These are phyloP conservation scores for Trichoderma cornu-damae DNA, from an alignment of 2,329 filamentous ascomycete species.

Conservation along the genomic window DNA sequence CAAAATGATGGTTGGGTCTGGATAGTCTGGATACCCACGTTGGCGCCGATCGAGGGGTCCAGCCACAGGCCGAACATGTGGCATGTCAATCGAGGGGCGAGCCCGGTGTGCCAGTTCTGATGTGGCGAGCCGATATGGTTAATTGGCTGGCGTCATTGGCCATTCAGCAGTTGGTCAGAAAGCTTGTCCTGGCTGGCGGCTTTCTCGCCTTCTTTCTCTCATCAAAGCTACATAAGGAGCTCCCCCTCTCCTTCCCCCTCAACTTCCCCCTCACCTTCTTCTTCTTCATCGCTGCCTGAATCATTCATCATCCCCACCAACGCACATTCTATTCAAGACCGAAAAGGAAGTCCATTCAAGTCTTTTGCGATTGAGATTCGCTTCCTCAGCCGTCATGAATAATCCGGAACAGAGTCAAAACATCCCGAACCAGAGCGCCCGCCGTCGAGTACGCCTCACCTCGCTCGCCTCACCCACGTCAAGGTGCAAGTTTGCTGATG, in stretches of 20 bases:
- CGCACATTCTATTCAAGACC: background rate
- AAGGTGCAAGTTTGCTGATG: slow-evolving; percentile 6
- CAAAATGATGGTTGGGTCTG: background rate
- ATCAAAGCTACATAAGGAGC: slow-evolving; percentile 14
- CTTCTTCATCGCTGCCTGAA: background rate
- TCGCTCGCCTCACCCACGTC: background rate
- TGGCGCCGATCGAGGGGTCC: slow-evolving; percentile 18
- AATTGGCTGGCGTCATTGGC: slow-evolving; percentile 18
- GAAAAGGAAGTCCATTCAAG: background rate
- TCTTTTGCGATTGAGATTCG: background rate
- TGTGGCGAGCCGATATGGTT: slow-evolving; percentile 12
- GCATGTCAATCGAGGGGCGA: slow-evolving; percentile 9
- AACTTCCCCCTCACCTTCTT: background rate
- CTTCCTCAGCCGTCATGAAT: slow-evolving; percentile 9
- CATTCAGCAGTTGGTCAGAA: slow-evolving; percentile 10
- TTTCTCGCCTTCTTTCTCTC: background rate
- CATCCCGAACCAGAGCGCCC: slow-evolving; percentile 22
- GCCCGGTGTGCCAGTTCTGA: slow-evolving; percentile 1
- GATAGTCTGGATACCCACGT: background rate
- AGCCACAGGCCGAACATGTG: slow-evolving; percentile 5
- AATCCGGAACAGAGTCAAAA: slow-evolving; percentile 26
- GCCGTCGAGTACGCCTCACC: slow-evolving; percentile 28
- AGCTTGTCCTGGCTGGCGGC: slow-evolving; percentile 14
- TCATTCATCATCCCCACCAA: background rate
- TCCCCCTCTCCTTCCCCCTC: slow-evolving; percentile 14